These are phyloP conservation scores for Arthrobotrys entomopaga DNA, from an alignment of 2,329 filamentous ascomycete genomes.

Conservation along the genomic window DNA sequence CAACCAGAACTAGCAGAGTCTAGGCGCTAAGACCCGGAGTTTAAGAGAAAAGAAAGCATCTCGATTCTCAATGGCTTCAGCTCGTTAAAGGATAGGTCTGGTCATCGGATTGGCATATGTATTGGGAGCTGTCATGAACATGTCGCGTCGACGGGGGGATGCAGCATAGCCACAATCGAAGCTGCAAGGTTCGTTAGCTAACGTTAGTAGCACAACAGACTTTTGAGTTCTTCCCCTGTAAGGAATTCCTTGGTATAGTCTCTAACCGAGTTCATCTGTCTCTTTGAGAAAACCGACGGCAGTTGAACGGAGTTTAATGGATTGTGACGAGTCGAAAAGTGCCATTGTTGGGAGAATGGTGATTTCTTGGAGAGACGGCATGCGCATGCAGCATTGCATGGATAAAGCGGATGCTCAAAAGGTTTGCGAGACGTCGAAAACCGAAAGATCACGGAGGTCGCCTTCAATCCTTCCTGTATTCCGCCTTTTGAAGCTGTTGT, in stretches of 20 bases:
- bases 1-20: constrained; percentile 4
- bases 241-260: constrained; percentile 9
- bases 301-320: neutral
- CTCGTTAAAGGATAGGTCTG: too few species aligned
- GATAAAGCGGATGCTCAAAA: constrained; percentile 12
- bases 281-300: constrained; percentile 4
- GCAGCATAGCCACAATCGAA: constrained; percentile 52
- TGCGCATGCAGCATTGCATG: too few species aligned
- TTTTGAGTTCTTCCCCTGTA: constrained; percentile 10
- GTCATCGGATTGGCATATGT: neutral
- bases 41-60: constrained; percentile 27
- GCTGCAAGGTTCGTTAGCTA: constrained; percentile 32
- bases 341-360: too few species aligned
- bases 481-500: neutral
- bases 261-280: constrained; percentile 3
- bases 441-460: constrained; percentile 6
- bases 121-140: constrained; percentile 11
- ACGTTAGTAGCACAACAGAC: constrained; percentile 7
- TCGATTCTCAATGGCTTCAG: constrained; percentile 1
- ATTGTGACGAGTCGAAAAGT: too few species aligned
- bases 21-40: constrained; percentile 40
- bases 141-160: constrained; percentile 39
- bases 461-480: neutral
- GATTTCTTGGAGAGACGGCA: too few species aligned
- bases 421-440: neutral